Conservation (phyloP, 371 early-diverging fungal genomes). For the Mortierella polycephala region DNA sequence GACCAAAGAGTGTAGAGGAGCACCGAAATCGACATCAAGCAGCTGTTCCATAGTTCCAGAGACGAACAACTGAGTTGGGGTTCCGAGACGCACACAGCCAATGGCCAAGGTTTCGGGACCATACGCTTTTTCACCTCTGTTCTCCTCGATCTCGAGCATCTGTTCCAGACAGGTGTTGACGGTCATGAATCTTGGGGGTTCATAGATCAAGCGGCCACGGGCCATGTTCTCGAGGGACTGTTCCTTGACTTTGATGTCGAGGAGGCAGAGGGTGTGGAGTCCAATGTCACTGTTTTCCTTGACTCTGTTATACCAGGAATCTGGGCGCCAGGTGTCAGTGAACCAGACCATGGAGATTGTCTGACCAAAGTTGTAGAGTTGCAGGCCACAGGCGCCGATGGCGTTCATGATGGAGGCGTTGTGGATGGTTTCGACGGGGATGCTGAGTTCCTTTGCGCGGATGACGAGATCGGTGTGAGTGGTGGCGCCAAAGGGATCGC, state of each 20-base stretch:
- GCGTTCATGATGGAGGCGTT: conserved; percentile 99
- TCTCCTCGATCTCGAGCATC: conserved; percentile 91
- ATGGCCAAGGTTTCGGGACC: conserved; percentile 87
- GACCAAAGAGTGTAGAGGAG: conserved; percentile 97
- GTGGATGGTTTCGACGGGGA: conserved; percentile 93
- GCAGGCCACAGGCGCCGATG: conserved; percentile 97
- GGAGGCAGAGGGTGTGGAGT: conserved; percentile 97
- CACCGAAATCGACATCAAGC: conserved; percentile 88
- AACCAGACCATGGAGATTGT: conserved; percentile 99
- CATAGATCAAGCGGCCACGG: conserved; percentile 91
- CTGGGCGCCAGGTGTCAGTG: conserved; percentile 96
- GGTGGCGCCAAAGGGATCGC: conserved; percentile 99
- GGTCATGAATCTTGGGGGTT: conserved; percentile 99
- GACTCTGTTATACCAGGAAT: conserved; percentile 96
- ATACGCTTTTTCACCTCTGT: conserved; percentile 77
- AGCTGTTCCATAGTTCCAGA: conserved; percentile 92
- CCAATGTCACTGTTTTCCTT: conserved; percentile 85
- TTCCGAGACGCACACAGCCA: conserved; percentile 95
- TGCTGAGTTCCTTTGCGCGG: conserved; percentile 90
- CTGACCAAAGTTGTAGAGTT: conserved; percentile 98
- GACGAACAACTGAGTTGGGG: conserved; percentile 81
- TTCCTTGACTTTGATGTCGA: conserved; percentile 99
- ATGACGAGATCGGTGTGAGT: conserved; percentile 99
- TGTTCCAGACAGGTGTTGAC: conserved; percentile 95
- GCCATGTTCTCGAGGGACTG: conserved; percentile 96